phyloP scores from a whole-genome alignment of 2,329 filamentous ascomycete genomes.

The Dothideomycetidae sp. region DNA sequence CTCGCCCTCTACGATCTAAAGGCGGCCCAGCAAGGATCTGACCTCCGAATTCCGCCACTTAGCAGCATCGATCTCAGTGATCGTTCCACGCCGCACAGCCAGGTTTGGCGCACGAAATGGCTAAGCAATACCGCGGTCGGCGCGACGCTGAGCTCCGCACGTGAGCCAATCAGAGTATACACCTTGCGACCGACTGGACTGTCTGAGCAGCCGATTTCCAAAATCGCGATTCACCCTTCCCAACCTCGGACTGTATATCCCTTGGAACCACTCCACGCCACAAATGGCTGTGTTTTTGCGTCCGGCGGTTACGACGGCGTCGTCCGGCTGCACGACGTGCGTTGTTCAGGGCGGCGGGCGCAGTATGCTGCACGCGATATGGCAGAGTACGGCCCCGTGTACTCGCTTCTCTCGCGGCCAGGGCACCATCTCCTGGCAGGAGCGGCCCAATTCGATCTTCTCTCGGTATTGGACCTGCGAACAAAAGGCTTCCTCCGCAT shows the following conservation, averaged over 20 bases:
- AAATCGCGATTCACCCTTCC: conserved; percentile 23
- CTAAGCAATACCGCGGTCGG: conserved; percentile 37
- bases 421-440: conserved; percentile 44
- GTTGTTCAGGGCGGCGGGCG: conserved; percentile 35
- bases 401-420: conserved; percentile 43
- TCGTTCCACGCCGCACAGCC: conserved; percentile 7
- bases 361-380: conserved; percentile 36
- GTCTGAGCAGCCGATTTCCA: conserved; percentile 24
- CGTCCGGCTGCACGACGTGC: conserved; percentile 46
- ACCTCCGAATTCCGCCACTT: background rate
- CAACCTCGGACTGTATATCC: conserved; percentile 31
- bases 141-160: conserved; percentile 33
- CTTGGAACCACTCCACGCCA: conserved; percentile 18
- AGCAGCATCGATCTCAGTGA: background rate
- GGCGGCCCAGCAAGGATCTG: too few relatives aligned
- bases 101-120: conserved; percentile 39
- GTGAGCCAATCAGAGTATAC: conserved; percentile 36
- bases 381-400: conserved; percentile 44
- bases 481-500: background rate
- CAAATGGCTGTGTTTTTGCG: conserved; percentile 39
- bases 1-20: background rate
- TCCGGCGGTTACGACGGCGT: conserved; percentile 46
- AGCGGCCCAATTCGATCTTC: conserved; percentile 40
- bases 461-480: conserved; percentile 48
- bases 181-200: conserved; percentile 34